Evolutionary conservation across 2,329 filamentous ascomycete species (phyloP), one percentile per base, ranked within the genome.

Genomic region (Paradendryphiella salina): DNA sequence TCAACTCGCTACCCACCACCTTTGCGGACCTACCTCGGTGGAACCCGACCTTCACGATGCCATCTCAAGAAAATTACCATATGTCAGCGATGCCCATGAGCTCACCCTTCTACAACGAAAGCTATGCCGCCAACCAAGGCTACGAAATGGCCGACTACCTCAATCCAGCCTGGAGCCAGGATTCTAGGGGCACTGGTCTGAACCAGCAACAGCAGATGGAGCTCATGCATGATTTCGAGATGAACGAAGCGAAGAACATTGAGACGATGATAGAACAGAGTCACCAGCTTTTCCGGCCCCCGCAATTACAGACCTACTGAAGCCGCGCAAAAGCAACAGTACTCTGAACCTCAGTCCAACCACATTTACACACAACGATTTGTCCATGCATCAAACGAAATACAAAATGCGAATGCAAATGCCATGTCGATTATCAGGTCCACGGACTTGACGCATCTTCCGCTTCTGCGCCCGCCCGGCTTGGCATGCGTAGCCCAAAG

Each of bases 161-260:
- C 70, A 81, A 82, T 67, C 82, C 80, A 52, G 84, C 84, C 63
- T 90, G 85, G 58, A 88, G 81, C 36, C 58, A 64, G 33, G 64
- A 69, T 26, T 56, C 62, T 6, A 55, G 70, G 40, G 64, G 65
- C 4, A 64, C 64, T 18, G 79, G 79, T 52, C 77, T 95, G 26
- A 92, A 85, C 52, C 87, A 91, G 57, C 83, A 90, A 65, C 89
- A 95, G 72, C 90, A 94, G 73, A 75, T 86, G 56, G 89, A 96
- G 75, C 77, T 96, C 31, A 90, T 95, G 87, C 84, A 86, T 47
- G 85, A 85, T 40, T 80, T 96, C 28, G 88, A 94, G 71, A 88
- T 67, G 35, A 72, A 73, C 41, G 73, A 74, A 17, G 69, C 69
- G 1, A 65, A 67, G 44, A 72, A 73, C 52, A 71, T 75, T 14